Evolutionary conservation across 345 rosid species (phyloP).

Genomic region (Erysimum cheiranthoides): DNA sequence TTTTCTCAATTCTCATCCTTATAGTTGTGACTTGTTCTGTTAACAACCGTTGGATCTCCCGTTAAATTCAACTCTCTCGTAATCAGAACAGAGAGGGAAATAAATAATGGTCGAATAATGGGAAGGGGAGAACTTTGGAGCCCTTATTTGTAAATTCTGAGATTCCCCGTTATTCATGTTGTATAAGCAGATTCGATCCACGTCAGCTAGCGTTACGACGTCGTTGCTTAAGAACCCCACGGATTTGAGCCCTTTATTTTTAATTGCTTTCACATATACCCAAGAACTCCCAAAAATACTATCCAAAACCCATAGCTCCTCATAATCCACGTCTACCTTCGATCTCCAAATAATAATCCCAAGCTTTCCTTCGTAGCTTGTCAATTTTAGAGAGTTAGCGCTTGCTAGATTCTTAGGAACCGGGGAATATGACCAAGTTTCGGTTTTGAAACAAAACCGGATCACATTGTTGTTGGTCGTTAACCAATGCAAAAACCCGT

Average conservation of each 20-base stretch:
- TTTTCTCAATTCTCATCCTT: neutral
- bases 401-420: slow-evolving; percentile 1
- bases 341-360: neutral
- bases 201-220: neutral
- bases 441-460: slow-evolving; percentile 20
- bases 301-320: slow-evolving; percentile 6
- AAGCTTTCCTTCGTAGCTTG: slow-evolving; percentile 19
- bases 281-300: slow-evolving; percentile 13
- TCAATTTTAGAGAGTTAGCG: neutral
- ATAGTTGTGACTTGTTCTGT: neutral
- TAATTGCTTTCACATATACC: neutral
- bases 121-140: too few species aligned
- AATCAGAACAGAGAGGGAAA: too few species aligned
- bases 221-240: slow-evolving; percentile 6
- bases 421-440: slow-evolving; percentile 15
- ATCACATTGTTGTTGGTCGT: neutral
- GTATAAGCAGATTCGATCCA: neutral
- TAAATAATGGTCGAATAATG: too few species aligned
- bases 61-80: neutral
- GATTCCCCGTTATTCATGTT: neutral
- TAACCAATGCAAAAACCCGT: slow-evolving; percentile 23
- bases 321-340: neutral
- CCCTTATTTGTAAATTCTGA: neutral
- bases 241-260: neutral
- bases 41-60: neutral